phyloP scores from a whole-genome alignment of 106 monocot species.

The Alisma plantagoaquatica region DNA sequence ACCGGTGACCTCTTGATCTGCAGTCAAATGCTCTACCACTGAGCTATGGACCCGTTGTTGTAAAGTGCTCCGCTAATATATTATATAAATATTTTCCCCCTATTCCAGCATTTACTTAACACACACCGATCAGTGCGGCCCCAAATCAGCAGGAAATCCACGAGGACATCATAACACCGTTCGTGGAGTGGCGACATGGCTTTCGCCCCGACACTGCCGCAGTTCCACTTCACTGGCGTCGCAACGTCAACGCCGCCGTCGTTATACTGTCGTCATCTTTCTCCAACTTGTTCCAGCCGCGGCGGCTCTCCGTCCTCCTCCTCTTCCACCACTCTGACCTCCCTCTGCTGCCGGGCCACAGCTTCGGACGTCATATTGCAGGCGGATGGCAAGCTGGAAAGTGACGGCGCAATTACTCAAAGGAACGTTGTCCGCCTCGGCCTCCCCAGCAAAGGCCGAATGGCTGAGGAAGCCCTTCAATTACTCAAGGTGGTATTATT shows the following conservation, averaged over 20 bases:
- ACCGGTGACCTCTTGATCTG: slow-evolving; percentile 99
- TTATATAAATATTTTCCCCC: too few species aligned
- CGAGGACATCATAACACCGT: too few species aligned
- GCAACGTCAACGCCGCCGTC: too few species aligned
- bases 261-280: too few species aligned
- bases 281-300: not conserved
- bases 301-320: not conserved
- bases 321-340: too few species aligned
- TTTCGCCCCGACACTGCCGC: too few species aligned
- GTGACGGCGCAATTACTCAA: slow-evolving; percentile 5
- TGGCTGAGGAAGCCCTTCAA: slow-evolving; percentile 84
- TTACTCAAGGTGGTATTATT: slow-evolving; percentile 51
- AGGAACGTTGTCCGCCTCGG: slow-evolving; percentile 60
- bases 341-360: not conserved
- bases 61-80: too few species aligned
- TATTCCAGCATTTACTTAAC: too few species aligned
- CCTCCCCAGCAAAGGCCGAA: slow-evolving; percentile 93
- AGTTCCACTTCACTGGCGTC: too few species aligned
- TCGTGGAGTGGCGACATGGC: too few species aligned
- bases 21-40: slow-evolving; percentile 99
- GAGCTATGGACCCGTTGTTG: slow-evolving; percentile 99
- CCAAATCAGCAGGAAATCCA: too few species aligned
- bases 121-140: too few species aligned
- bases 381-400: slow-evolving; percentile 8
- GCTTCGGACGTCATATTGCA: slow-evolving; percentile 5